Evolutionary conservation across 805 yeast genomes (phyloP).

Genomic region (Ogataea methanolica): DNA sequence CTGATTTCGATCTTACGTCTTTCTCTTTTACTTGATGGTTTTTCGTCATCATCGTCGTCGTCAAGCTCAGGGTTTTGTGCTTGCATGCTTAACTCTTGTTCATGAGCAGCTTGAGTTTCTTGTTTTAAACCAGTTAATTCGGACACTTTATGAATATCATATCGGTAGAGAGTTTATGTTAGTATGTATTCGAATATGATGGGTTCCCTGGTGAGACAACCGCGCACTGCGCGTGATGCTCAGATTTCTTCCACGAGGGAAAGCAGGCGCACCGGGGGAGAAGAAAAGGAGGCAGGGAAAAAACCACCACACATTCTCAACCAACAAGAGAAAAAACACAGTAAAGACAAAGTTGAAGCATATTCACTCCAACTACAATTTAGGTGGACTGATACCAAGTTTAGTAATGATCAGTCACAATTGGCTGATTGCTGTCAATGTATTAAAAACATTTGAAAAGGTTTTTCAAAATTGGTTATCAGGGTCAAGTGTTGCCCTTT

Average conservation of each 20-base stretch:
- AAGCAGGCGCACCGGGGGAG: too few species aligned
- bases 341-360: too few species aligned
- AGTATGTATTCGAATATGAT: slow-evolving; percentile 3
- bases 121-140: slow-evolving; percentile 20
- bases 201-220: neutral
- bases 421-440: too few species aligned
- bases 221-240: too few species aligned
- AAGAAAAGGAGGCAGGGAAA: too few species aligned
- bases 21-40: slow-evolving; percentile 49
- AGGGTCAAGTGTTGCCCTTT: slow-evolving; percentile 2
- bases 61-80: slow-evolving; percentile 31
- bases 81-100: slow-evolving; percentile 18
- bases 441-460: too few species aligned
- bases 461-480: neutral
- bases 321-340: too few species aligned
- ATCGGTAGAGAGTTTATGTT: slow-evolving; percentile 1
- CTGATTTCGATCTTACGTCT: slow-evolving; percentile 92
- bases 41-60: slow-evolving; percentile 47
- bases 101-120: slow-evolving; percentile 20
- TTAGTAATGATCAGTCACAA: too few species aligned
- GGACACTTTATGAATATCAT: slow-evolving; percentile 17
- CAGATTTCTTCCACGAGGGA: too few species aligned
- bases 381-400: too few species aligned
- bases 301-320: too few species aligned
- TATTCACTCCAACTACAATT: too few species aligned